phyloP scores from a whole-genome alignment of 441 rosid species.

The Macaranga tanarius region DNA sequence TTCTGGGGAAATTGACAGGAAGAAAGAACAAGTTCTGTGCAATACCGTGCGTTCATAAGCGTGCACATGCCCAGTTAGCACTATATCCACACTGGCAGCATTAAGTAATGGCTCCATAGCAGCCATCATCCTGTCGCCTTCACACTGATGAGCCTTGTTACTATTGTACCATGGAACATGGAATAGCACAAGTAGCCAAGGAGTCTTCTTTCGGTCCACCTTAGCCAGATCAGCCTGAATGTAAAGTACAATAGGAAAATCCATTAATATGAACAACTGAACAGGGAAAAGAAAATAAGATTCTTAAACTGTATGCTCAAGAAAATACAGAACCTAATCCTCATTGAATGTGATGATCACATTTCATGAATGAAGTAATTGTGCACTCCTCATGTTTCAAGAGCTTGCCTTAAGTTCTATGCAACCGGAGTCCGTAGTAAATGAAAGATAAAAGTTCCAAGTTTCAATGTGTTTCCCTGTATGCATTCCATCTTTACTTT shows the following conservation, averaged over 20 bases:
- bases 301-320: background rate
- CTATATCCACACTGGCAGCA: slow-evolving; percentile 72
- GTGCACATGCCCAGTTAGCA: slow-evolving; percentile 92
- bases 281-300: slow-evolving; percentile 4
- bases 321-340: background rate
- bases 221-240: slow-evolving; percentile 72
- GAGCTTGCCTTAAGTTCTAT: background rate
- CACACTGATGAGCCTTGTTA: slow-evolving; percentile 78
- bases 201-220: slow-evolving; percentile 80
- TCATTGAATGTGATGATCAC: background rate
- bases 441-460: background rate
- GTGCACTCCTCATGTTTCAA: background rate
- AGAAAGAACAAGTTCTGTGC: slow-evolving; percentile 4
- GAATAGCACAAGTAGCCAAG: slow-evolving; percentile 80
- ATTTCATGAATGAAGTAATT: background rate
- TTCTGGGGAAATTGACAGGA: slow-evolving; percentile 11
- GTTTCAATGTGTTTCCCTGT: background rate
- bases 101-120: slow-evolving; percentile 84
- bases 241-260: slow-evolving; percentile 13
- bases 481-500: background rate
- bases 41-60: slow-evolving; percentile 94
- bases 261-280: background rate
- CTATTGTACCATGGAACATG: slow-evolving; percentile 98
- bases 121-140: slow-evolving; percentile 82
- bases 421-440: background rate